Conservation (phyloP, 306 rosid species). For the Begonia masoniana region DNA sequence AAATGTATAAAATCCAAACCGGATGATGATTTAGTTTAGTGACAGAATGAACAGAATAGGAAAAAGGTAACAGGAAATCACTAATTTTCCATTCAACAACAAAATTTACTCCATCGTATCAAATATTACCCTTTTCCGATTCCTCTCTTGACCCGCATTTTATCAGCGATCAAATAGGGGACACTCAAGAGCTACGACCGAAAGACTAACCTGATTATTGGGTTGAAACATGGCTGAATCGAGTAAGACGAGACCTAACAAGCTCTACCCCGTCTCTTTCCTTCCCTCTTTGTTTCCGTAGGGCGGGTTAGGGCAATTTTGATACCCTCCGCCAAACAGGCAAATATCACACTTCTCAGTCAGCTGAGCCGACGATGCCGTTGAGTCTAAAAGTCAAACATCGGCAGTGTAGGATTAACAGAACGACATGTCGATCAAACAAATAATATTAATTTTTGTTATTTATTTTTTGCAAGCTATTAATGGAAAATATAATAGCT, state of each 20-base stretch:
- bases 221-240: conserved; percentile 32
- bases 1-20: no score
- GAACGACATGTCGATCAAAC: no score
- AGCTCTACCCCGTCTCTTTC: no score
- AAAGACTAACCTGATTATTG: conserved; percentile 24
- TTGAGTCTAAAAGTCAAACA: no score
- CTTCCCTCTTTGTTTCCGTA: background rate
- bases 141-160: background rate
- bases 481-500: no score
- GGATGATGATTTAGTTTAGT: no score
- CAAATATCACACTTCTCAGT: no score
- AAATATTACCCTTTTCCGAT: background rate
- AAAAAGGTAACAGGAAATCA: background rate
- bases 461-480: no score
- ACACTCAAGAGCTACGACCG: background rate
- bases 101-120: background rate
- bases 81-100: background rate
- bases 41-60: background rate
- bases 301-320: background rate
- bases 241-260: background rate
- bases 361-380: no score
- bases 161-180: conserved; percentile 10
- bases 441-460: no score
- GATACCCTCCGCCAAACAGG: no score
- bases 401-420: no score